Base-by-base conservation (phyloP, 495 filamentous ascomycete genomes). In the Cryomyces minteri region DNA sequence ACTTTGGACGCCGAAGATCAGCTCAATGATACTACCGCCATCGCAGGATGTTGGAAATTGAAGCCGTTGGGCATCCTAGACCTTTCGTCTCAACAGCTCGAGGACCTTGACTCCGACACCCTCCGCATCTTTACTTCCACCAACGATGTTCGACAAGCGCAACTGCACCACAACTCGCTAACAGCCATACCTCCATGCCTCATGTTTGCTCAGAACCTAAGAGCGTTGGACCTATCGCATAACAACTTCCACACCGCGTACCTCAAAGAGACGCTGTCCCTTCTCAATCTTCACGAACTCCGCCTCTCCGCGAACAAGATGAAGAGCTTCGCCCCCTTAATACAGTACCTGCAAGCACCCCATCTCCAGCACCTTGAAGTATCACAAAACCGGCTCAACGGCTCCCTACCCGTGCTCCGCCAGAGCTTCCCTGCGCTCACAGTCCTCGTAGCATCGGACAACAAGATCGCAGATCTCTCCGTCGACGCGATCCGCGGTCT, bases 131-230 rank as follows among this genome's bases (percentile, higher is more conserved):
- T 77, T 28, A 45, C 62, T 1, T 47, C 55, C 11, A 48, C 43
- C 2, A 62, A 69, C 40, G 67, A 70, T 39, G 56, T 80, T 25
- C 65, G 63, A 44, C 69, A 68, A 28, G 62, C 90, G 5, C 72
- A 79, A 43, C 67, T 94, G 38, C 75, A 83, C 32, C 77, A 85
- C 50, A 94, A 95, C 59, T 68, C 72, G 25, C 69, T 94, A 48
- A 71, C 70, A 5, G 54, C 62, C 8, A 73, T 94, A 18, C 88
- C 88, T 4, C 65, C 70, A 18, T 73, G 74, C 4, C 64, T 92
- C 25, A 68, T 68, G 9, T 74, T 92, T 39, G 73, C 74, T 10
- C 60, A 72, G 12, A 77, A 74, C 28, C 60, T 96, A n/a, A 75
- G 73, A 1, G 70, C 74, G 8, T 69, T 96, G 42, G 84, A 86